Conservation (phyloP, 345 rosid species). For the Lepidium didymum region DNA sequence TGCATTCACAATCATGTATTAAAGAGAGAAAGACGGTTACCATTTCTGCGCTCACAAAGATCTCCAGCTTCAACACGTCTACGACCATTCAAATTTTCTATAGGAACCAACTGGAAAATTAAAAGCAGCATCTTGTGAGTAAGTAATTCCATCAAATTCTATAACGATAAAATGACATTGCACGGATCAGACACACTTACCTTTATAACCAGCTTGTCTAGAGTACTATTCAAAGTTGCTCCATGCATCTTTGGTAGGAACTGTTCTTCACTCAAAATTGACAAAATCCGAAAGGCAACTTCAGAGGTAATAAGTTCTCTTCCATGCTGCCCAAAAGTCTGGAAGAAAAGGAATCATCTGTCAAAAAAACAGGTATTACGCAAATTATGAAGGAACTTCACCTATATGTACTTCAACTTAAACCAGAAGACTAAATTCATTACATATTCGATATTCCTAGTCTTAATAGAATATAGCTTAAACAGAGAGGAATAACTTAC, state of each 20-base stretch:
- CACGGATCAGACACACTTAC: slow-evolving; percentile 26
- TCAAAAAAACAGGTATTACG: slow-evolving; percentile 73
- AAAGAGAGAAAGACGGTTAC: slow-evolving; percentile 30
- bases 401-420: not conserved
- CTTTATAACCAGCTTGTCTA: slow-evolving; percentile 74
- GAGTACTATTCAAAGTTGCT: slow-evolving; percentile 38
- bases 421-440: not conserved
- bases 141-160: not conserved
- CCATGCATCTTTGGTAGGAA: slow-evolving; percentile 45
- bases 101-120: slow-evolving; percentile 65
- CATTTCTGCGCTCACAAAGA: slow-evolving; percentile 94
- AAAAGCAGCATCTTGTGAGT: slow-evolving; percentile 1
- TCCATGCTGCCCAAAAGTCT: slow-evolving; percentile 99
- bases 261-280: slow-evolving; percentile 80
- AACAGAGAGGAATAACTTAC: slow-evolving; percentile 44
- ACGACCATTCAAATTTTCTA: slow-evolving; percentile 93
- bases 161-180: not conserved
- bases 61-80: slow-evolving; percentile 89
- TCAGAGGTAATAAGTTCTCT: slow-evolving; percentile 95
- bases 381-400: slow-evolving; percentile 33
- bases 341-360: slow-evolving; percentile 99
- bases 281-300: slow-evolving; percentile 74
- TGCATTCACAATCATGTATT: not conserved
- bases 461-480: not conserved
- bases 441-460: not conserved